These are phyloP conservation scores for Diaporthe ampelina DNA, from an alignment of 2,329 filamentous ascomycete genomes.

Conservation along the genomic window DNA sequence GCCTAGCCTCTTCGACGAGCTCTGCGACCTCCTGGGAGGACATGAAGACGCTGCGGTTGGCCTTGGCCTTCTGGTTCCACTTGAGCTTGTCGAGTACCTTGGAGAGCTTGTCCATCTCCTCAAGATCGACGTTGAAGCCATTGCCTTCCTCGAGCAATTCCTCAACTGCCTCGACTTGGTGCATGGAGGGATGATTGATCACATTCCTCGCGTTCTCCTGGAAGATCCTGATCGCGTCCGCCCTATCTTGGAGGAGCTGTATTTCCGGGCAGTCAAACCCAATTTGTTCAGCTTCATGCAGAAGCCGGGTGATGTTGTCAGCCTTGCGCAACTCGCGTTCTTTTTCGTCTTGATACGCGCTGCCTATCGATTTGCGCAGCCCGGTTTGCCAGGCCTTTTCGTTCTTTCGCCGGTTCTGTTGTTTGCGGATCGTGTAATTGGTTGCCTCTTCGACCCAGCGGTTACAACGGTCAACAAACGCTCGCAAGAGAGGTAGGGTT, in stretches of 20 bases:
- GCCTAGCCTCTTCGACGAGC: conserved; percentile 82
- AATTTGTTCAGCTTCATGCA: conserved; percentile 86
- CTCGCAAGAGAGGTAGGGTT: conserved; percentile 83
- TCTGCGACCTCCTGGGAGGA: conserved; percentile 83
- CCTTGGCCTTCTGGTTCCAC: conserved; percentile 86
- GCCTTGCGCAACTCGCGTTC: conserved; percentile 91
- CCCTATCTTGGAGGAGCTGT: conserved; percentile 84
- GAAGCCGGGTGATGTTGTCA: conserved; percentile 87
- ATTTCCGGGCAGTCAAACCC: conserved; percentile 97
- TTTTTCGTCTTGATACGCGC: conserved; percentile 75
- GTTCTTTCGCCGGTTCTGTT: conserved; percentile 96
- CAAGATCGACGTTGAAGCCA: conserved; percentile 90
- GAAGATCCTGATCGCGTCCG: conserved; percentile 86
- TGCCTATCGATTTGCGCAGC: conserved; percentile 76
- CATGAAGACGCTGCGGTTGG: conserved; percentile 74
- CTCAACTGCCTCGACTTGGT: conserved; percentile 82
- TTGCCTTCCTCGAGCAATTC: conserved; percentile 92
- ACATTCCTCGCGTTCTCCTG: conserved; percentile 81
- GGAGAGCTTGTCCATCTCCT: conserved; percentile 87
- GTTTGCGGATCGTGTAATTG: conserved; percentile 96
- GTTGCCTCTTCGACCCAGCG: conserved; percentile 98
- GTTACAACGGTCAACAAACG: conserved; percentile 96
- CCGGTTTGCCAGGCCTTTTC: conserved; percentile 87
- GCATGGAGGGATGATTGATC: conserved; percentile 73
- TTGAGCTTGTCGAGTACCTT: conserved; percentile 86